A percentile compares a stretch with the other conserved stretches of the same genome.
These are phyloP conservation scores for Aristolochia californica DNA, from an alignment of 164 flowering plant species.

Conservation along the genomic window DNA sequence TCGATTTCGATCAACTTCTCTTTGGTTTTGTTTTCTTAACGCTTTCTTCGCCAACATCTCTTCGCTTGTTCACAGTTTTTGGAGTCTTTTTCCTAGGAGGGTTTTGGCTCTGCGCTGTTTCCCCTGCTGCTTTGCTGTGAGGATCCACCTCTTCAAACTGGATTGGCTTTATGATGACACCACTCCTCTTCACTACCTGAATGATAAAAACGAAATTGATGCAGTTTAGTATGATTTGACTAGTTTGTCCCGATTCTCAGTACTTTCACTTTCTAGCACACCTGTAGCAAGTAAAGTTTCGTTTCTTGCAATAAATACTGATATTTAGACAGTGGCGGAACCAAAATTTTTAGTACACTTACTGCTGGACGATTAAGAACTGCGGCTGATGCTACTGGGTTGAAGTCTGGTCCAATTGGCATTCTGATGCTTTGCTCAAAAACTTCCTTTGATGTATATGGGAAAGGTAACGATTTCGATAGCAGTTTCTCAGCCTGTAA, in stretches of 20 bases:
- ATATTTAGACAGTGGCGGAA: too few species aligned
- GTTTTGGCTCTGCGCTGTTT: not conserved
- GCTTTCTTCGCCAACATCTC: conserved; percentile 1
- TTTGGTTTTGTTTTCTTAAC: conserved; percentile 2
- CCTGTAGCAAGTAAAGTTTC: too few species aligned
- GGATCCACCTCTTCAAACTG: conserved; percentile 56
- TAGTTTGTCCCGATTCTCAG: too few species aligned
- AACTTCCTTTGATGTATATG: conserved; percentile 61
- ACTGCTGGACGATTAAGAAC: conserved; percentile 76
- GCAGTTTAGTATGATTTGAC: not conserved
- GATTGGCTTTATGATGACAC: conserved; percentile 69
- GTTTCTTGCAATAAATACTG: too few species aligned
- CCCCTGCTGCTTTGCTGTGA: conserved; percentile 19
- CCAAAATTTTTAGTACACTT: conserved; percentile 10
- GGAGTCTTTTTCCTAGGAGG: not conserved
- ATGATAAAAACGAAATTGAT: not conserved
- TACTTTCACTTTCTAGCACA: too few species aligned
- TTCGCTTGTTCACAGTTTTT: not conserved
- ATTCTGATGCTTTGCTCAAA: conserved; percentile 69
- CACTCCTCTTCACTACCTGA: conserved; percentile 81
- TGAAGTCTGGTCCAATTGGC: conserved; percentile 93
- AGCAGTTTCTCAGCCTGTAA: conserved; percentile 73
- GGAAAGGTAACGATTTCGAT: conserved; percentile 58
- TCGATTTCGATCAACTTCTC: not conserved
- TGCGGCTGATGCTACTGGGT: conserved; percentile 53